phyloP scores from a whole-genome alignment of 371 early-diverging fungal species.

The Lichtheimia ornata region DNA sequence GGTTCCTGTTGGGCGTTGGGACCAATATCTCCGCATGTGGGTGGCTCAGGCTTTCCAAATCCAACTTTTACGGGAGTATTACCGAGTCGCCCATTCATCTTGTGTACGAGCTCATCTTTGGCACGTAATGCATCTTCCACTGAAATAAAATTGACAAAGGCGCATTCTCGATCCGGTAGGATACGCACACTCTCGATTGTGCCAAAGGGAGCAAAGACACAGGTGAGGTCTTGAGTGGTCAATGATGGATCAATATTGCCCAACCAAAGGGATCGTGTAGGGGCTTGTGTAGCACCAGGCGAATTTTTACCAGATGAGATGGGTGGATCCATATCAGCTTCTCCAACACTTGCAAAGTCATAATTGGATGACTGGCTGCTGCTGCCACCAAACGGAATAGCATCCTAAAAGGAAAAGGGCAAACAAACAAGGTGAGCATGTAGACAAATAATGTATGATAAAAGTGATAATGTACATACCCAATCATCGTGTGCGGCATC shows the following conservation, averaged over 20 bases:
- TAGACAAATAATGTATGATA: neutral
- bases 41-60: constrained; percentile 85
- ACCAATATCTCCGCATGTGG: constrained; percentile 54
- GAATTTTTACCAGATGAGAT: constrained; percentile 12
- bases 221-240: constrained; percentile 74
- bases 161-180: constrained; percentile 71
- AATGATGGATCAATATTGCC: constrained; percentile 86
- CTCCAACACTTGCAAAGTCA: neutral
- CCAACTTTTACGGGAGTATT: constrained; percentile 64
- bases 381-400: constrained; percentile 1
- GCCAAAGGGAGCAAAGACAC: constrained; percentile 85
- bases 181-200: constrained; percentile 90
- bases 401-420: neutral
- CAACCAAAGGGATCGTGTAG: constrained; percentile 91
- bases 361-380: neutral
- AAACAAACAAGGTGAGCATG: no score
- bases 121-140: constrained; percentile 44
- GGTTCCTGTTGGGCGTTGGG: constrained; percentile 38
- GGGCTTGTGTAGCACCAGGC: constrained; percentile 32
- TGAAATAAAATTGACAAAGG: constrained; percentile 43
- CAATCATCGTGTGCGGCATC: constrained; percentile 2
- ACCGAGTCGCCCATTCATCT: constrained; percentile 21
- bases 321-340: neutral
- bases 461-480: neutral
- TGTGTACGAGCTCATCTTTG: constrained; percentile 29